Evolutionary conservation across 352 stramenopile species (phyloP), one percentile per base, ranked within the genome.

Genomic region (Phytophthora megakarya): DNA sequence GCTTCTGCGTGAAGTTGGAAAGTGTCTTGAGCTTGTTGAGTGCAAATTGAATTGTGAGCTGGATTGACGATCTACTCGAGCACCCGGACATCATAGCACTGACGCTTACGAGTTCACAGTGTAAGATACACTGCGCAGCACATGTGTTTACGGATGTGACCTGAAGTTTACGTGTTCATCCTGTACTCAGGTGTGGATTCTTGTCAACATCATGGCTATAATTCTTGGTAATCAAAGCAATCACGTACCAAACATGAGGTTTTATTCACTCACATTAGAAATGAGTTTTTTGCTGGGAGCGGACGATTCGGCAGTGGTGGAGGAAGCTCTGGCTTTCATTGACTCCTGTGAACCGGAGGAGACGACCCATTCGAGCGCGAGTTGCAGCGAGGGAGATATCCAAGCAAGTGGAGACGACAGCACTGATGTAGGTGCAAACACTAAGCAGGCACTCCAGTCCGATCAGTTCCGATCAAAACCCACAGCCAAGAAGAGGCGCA

Each of bases 281-380:
- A 69, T 69, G 61, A 64, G 37, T 62, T 59, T 69, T 22, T 22
- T 69, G 30, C 37, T 61, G 18, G 49, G 32, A 8, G 48, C 59
- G 5, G 52, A 55, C n/a, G 53, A 53, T 15, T 46, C 9, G 16
- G 18, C 18, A 7, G 45, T 62, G 12, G 28, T 65, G 38, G 45
- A 54, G 39, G 61, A 70, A 30, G 53, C 55, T 5, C 19, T 70
- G n/a, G 46, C 61, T 5, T 60, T 70, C 53, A 65, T 70, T 25
- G 61, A 70, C 3, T 52, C 52, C 5, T 70, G 33, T n/a, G 37
- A 40, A 16, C 21, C 32, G 16, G 26, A 51, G 6, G 25, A 40
- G 26, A 23, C 15, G 5, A 25, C 18, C 10, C 23, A 42, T 22
- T 54, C 40, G 10, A 47, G 22, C 15, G 30, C 22, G 10, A 21